A percentile compares a stretch with the other conserved stretches of the same genome.
Conservation (phyloP, 2,329 filamentous ascomycete species). For the Colletotrichum eleusines region DNA sequence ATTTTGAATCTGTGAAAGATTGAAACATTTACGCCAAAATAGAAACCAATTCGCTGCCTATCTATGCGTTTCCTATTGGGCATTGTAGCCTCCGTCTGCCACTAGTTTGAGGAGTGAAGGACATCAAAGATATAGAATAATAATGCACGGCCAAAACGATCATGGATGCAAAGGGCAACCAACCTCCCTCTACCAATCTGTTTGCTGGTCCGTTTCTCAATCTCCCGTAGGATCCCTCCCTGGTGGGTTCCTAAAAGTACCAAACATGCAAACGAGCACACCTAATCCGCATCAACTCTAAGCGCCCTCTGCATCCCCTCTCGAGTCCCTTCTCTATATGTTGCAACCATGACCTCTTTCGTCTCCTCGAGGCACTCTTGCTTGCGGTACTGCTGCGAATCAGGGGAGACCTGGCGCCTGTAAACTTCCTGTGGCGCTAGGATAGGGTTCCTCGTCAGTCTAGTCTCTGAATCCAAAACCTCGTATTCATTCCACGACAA, state of each 20-base stretch:
- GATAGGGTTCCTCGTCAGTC: conserved; percentile 12
- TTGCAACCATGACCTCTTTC: background rate
- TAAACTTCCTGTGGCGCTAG: conserved; percentile 47
- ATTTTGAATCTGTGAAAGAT: no score
- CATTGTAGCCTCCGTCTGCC: no score
- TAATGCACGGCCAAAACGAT: background rate
- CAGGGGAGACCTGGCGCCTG: conserved; percentile 50
- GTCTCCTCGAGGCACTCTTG: conserved; percentile 41
- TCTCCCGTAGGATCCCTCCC: no score
- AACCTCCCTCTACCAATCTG: no score
- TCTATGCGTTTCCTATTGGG: no score
- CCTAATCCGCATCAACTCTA: conserved; percentile 1
- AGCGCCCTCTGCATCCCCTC: background rate
- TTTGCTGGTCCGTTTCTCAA: no score
- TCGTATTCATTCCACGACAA: conserved; percentile 43
- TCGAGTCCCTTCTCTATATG: background rate
- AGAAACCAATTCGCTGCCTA: no score
- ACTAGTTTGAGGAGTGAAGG: no score
- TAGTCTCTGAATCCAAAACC: conserved; percentile 42
- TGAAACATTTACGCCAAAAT: no score
- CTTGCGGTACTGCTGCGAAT: conserved; percentile 47
- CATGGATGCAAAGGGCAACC: background rate
- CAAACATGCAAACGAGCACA: background rate
- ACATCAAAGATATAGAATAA: no score
- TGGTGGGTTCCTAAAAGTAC: no score